Base-by-base conservation (phyloP, 2,329 filamentous ascomycete genomes). In the Pestalotiopsis fici region DNA sequence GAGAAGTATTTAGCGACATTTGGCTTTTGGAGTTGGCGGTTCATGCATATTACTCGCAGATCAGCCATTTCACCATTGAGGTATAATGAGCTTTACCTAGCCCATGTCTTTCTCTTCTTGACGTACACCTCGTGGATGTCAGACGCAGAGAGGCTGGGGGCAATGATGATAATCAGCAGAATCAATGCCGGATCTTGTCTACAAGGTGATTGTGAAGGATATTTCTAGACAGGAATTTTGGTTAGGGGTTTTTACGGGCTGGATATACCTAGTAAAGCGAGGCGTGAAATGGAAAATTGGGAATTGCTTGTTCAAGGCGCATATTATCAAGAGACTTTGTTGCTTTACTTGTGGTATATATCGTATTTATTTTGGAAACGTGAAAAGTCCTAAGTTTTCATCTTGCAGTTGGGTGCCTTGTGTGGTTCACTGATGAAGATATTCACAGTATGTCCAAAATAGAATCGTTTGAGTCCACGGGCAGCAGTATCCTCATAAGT, bases 11-110 rank as follows among this genome's bases (percentile, higher is more conserved):
- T 81, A 86, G 86, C 43, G 90, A 92, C 69, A 90, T 91, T 21
- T 89, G 86, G 83, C 83, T 91, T 5, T 79, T 92, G 65, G 90
- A 92, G 79, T 79, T 92, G 72, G 90, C 89, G 2, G 89, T 92
- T 12, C 90, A 91, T 77, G 87, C 90, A 47, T 92, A 92, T 76
- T 92, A 91, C 74, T 91, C 89, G 69, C 90, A 92, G 78, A 92
- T 92, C 75, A 91, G 89, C 76, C 89, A 92, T 77, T 92, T 92
- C 72, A 89, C 84, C 50, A 91, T 92, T 72, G 89, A 91, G 74
- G 88, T 92, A 35, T 60, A 39, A 37, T 23, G 31, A 37, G 57
- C 28, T 37, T 18, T 21, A 21, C 18, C 28, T 60, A 31, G 13
- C 31, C 12, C 18, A 12, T 9, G 27, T 57, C 27, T 57, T 21